Base-by-base conservation (phyloP, 345 rosid species). In the Diplotaxis tenuifolia region DNA sequence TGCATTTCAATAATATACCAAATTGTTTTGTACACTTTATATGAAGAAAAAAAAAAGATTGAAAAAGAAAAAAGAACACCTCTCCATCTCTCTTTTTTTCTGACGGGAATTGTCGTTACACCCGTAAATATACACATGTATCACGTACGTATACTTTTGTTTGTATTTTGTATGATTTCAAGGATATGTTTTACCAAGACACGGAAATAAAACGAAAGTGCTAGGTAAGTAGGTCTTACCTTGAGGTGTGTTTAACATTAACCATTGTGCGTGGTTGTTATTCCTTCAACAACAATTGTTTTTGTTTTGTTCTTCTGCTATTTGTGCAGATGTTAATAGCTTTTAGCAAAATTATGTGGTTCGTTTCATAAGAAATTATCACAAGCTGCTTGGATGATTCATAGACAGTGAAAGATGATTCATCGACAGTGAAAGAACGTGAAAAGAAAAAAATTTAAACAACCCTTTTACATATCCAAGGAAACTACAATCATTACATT, bases 361-460 rank as follows among this genome's bases (percentile, higher is more conserved):
- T 14, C 18, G 18, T 45, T n/a, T 45, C 50, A 5, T 45, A 45
- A n/a, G 50, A n/a, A 45, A 45, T 45, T 7, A 45, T 45, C 19
- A 45, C 50, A 45, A 45, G 50, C 3, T 45, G 50, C 18, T 45
- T 18, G n/a, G 50, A 45, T 71, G 18, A n/a, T 45, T 45, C 72
- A 65, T 10, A 20, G 80, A 78, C 45, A 77, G 42, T 28, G 72
- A 78, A 40, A 71, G 80, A 62, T 71, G 18, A n/a, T 45, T 45
- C 72, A 65, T 10, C 16, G 80, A 78, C 45, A 77, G 42, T 28
- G 72, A 78, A 40, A 71, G 80, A 62, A 68, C 80, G 78, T 73
- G 74, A 82, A 47, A 75, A 59, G 40, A 69, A 68, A 75, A 62
- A 34, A 36, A 21, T 10, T 36, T 14, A 28, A 55, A 64, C 40